Conservation (phyloP, 805 yeast genomes). For the Wickerhamiella parazyma region DNA sequence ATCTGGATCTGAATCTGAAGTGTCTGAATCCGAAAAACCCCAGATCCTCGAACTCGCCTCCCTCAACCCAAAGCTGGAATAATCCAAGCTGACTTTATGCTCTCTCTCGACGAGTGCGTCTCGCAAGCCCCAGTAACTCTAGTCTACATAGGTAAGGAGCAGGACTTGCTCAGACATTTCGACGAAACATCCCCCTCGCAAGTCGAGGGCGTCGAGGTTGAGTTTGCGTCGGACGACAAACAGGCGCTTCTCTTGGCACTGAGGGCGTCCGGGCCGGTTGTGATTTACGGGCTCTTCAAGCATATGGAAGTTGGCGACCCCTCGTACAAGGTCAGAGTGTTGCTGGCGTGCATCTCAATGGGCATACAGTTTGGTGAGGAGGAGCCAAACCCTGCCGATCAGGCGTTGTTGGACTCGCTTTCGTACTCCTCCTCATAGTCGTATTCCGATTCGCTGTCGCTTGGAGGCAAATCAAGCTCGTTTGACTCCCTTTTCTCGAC, state of each 20-base stretch:
- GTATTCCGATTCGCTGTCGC: constrained; percentile 19
- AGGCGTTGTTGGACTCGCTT: background rate
- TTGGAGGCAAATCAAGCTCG: constrained; percentile 19
- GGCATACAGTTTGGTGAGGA: background rate
- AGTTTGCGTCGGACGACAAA: background rate
- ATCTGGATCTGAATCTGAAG: constrained; percentile 24
- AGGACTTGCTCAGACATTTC: background rate
- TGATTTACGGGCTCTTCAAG: background rate
- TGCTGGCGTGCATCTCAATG: background rate
- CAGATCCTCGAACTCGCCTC: background rate
- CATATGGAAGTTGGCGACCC: background rate
- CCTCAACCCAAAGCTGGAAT: background rate
- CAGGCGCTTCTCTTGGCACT: background rate
- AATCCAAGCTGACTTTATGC: background rate
- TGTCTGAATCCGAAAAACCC: background rate
- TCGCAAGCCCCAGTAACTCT: background rate
- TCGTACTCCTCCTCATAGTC: constrained; percentile 14
- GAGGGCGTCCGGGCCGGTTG: background rate
- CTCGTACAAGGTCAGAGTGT: background rate
- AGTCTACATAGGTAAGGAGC: background rate
- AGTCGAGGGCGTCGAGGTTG: background rate
- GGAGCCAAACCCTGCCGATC: background rate
- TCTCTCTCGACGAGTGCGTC: background rate
- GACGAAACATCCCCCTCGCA: background rate
- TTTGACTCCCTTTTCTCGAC: constrained; percentile 14